Base-by-base conservation (phyloP, 805 yeast species). In the Saturnispora gosingensis region DNA sequence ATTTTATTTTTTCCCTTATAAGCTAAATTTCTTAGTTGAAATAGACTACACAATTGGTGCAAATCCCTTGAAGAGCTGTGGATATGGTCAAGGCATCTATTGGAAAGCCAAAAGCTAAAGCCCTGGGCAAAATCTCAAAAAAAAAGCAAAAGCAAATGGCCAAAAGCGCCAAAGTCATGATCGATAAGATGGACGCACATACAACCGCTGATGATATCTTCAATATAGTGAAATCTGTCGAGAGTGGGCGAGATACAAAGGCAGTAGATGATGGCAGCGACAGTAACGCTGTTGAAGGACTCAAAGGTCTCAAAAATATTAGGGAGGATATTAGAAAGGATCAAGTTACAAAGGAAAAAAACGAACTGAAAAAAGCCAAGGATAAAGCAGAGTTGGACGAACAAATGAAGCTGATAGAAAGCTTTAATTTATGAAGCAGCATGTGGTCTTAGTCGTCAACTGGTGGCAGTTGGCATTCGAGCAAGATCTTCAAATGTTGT, bases 331-430 rank as follows among this genome's bases (percentile, higher is more conserved):
- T 72, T 54, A 57, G 61, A 50, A 59, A 61, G 45, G 80, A 77
- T 54, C 62, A 62, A 39, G 61, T 67, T 48, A 62, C 57, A 7
- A 38, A 54, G 7, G 48, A 52, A 34, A 47, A 54, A 15, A 50
- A 45, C 3, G 58, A 61, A 45, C 61, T 59, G 27, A 54, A 59
- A 45, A 62, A 66, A 30, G 66, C 67, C 55, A 54, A 62, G 53
- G 67, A 71, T 4, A 73, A 73, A n/a, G 58, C 61, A 39, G 80
- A 75, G 48, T 55, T 78, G 34, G 64, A 69, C 16, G 62, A 62
- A 45, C 82, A 78, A 60, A 56, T 78, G 53, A 80, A 77, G 52
- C 54, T 76, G 57, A 66, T 78, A 20, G 70, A 74, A 18, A 78
- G 72, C 4, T 69, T 77, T 64, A 72, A 61, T 28, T 59, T 72